These are phyloP conservation scores for Hypoxylon lenormandii DNA, from an alignment of 495 filamentous ascomycete species.

Conservation along the genomic window DNA sequence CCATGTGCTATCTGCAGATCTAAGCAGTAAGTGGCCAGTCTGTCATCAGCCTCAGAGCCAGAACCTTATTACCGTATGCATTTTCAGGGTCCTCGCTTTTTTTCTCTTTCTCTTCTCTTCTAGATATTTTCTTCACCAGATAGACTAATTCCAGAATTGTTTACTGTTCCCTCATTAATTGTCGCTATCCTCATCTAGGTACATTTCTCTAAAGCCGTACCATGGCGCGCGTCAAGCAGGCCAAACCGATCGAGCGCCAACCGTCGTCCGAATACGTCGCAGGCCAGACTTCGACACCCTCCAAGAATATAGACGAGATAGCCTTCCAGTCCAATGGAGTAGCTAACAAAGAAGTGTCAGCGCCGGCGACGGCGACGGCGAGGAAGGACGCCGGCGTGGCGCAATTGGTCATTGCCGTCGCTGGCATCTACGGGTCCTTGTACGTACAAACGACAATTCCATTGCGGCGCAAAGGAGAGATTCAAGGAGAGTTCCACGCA, in stretches of 20 bases:
- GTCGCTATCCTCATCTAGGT: constrained; percentile 3
- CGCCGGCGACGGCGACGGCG: constrained; percentile 27
- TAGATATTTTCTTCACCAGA: constrained; percentile 3
- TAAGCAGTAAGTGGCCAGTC: constrained; percentile 44
- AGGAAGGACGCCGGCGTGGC: constrained; percentile 67
- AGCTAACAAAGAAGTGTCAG: constrained; percentile 45
- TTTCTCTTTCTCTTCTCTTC: constrained; percentile 1
- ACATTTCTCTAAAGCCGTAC: no score
- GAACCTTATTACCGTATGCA: constrained; percentile 20
- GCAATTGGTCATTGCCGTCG: constrained; percentile 86
- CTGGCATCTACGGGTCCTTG: constrained; percentile 96
- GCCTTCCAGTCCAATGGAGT: constrained; percentile 57
- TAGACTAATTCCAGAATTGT: constrained; percentile 13
- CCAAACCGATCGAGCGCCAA: constrained; percentile 72
- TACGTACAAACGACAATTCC: constrained; percentile 59
- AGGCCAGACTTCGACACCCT: constrained; percentile 51
- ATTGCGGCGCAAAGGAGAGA: neutral
- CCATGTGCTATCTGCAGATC: no score
- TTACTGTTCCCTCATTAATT: neutral
- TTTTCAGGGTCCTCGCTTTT: neutral
- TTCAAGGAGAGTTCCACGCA: neutral
- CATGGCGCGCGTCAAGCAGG: constrained; percentile 81
- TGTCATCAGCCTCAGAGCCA: constrained; percentile 48
- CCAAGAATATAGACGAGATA: constrained; percentile 47
- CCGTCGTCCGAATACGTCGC: constrained; percentile 71